Base-by-base conservation (phyloP, 2,329 filamentous ascomycete species). In the Aspergillus calidoustus region DNA sequence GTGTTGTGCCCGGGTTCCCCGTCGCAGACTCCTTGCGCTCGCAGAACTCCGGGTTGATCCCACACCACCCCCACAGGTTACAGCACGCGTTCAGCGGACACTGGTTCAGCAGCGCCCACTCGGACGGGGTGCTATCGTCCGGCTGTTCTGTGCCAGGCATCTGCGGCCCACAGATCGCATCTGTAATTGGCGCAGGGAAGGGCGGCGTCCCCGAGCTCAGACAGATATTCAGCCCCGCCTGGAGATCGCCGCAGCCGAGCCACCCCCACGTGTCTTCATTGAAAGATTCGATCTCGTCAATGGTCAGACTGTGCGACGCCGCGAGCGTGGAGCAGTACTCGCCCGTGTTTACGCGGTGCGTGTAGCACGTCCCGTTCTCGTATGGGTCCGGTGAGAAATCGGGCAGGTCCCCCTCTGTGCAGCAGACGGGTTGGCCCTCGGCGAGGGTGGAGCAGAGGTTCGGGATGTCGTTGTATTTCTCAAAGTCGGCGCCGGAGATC, bases 51-150 rank as follows among this genome's bases (percentile, higher is more conserved):
- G 64, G 63, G 0, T 78, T 80, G 1, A 74, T 74, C 8, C 81
- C 82, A 28, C 82, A 84, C 55, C 80, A 74, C 0, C 81, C 82
- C 72, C 78, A 81, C 48, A 74, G 69, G 57, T 79, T 72, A 64
- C 79, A 81, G 64, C 79, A 81, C 4, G 74, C 77, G 46, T 79
- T 79, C 4, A 79, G 67, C 3, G 74, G 76, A 61, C 83, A 85
- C 0, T 75, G 79, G 62, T 84, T 85, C 6, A 84, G 68, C 8
- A 71, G 64, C 0, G 72, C 65, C 3, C 82, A 3, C 7, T 69
- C 34, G 4, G 34, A 5, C 57, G 74, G 74, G 23, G 34, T 3
- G 11, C 34, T 41, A 41, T 69, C 34, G 8, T 70, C n/a, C 0
- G 79, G 75, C 11, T 63, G 46, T 22, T 68, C 59, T 0, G 80